Evolutionary conservation across 331 rosid genomes (phyloP), one percentile per base, ranked within the genome.

Genomic region (Telfairia occidentalis): DNA sequence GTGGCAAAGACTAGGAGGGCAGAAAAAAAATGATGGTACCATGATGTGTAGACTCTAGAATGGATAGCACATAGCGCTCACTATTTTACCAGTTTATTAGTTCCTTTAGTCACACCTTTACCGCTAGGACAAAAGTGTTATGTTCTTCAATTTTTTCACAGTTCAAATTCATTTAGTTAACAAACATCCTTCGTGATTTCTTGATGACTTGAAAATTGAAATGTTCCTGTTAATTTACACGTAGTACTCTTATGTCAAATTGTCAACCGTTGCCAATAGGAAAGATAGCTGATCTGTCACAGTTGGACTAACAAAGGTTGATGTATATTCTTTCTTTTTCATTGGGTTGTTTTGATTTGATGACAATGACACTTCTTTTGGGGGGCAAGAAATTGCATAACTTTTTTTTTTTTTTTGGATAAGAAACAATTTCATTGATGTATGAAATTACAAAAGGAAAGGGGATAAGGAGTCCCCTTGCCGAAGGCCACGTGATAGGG

Each of bases 61-160:
- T 65, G 72, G 72, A 65, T 65, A 40, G 42, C 67, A 29, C 10
- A 37, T 37, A n/a, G 50, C 38, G 72, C 72, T 65, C 26, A 32
- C 46, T 61, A 34, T 65, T 65, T 65, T 37, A 37, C 72, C 50
- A 37, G 50, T 37, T 35, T 37, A 37, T 37, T 64, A 64, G 16
- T 64, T 35, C 71, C 45, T 64, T 11, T 32, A 37, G 35, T 35
- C 24, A 16, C 16, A 3, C 16, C 29, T 37, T 64, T 18, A n/a
- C 69, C 18, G 1, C 45, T 34, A 7, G 72, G 72, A 10, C 72
- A 37, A n/a, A n/a, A 16, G 24, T 35, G 37, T 65, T 9, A 37
- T 37, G 8, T 65, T 65, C 50, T 65, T 37, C 71, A 37, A 63
- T 37, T 35, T 37, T 35, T 65, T 45, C 32, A 5, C 37, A 65